Percentiles rank a stretch among this genome's conserved stretches.
phyloP scores from a whole-genome alignment of 768 basidiomycete species.

The Leccinum subgranulosum region DNA sequence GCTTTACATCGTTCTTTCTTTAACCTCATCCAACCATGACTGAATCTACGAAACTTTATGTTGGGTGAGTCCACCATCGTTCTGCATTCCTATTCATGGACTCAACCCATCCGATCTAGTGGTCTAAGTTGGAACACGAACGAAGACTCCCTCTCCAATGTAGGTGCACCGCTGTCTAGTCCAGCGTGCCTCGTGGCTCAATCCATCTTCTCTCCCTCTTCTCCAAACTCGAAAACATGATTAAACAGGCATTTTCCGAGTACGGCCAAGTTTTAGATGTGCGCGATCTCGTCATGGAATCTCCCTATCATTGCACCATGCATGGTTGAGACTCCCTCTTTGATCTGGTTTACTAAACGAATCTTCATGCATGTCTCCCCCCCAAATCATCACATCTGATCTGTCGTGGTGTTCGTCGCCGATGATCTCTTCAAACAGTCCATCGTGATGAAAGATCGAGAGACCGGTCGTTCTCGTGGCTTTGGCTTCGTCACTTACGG shows the following conservation, averaged over 20 bases:
- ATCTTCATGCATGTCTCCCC: conserved; percentile 22
- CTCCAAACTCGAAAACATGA: neutral
- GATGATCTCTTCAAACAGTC: conserved; percentile 17
- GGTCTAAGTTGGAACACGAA: conserved; percentile 35
- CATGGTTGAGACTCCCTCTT: conserved; percentile 29
- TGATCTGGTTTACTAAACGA: conserved; percentile 25
- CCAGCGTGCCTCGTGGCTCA: conserved; percentile 3
- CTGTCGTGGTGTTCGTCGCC: conserved; percentile 4
- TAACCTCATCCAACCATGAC: conserved; percentile 22
- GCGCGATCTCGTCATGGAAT: conserved; percentile 34
- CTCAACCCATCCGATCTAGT: conserved; percentile 11
- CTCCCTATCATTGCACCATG: conserved; percentile 29
- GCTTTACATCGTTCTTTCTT: conserved; percentile 11
- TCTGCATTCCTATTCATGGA: neutral
- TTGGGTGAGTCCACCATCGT: conserved; percentile 23
- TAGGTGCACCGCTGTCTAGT: conserved; percentile 12
- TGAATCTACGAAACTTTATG: conserved; percentile 28
- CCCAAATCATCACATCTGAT: conserved; percentile 3
- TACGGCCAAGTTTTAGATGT: conserved; percentile 50
- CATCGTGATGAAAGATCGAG: conserved; percentile 46
- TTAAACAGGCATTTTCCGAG: conserved; percentile 38
- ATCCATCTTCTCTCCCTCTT: conserved; percentile 5
- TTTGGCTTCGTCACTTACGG: conserved; percentile 52
- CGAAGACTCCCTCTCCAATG: conserved; percentile 23
- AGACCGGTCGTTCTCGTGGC: conserved; percentile 55